Evolutionary conservation across 257 asterid genomes (phyloP), one percentile per base, ranked within the genome.

Genomic region (Echites panduratus): DNA sequence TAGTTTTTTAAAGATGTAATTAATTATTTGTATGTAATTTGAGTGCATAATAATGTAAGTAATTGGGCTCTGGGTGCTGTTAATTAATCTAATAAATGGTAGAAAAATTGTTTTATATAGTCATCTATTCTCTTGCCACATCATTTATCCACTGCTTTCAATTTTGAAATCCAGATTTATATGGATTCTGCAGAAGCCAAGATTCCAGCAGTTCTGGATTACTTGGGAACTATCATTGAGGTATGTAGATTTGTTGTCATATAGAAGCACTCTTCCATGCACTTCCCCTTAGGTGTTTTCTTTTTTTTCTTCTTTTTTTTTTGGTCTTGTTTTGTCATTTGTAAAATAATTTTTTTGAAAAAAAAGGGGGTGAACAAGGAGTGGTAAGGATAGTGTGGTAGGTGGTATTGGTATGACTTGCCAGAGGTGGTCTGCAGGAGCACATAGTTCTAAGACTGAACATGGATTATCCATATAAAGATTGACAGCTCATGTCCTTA

Each of bases 121-220:
- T 52, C 50, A 29, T 52, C 29, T 41, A 50, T 26, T 74, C 68
- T 54, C 17, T 41, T 49, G 26, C 11, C 45, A 29, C 66, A 4
- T 54, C 35, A 40, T 66, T 63, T 40, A 24, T 35, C 41, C 24
- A 74, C 48, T 35, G 47, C 68, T 64, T 19, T 64, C 49, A 7
- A 56, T 57, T 78, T 63, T 47, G 71, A 45, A 68, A 61, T 82
- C 78, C 85, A 90, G 97, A 87, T 94, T 65, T 94, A 89, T 74
- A 87, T 84, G 41, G 89, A 85, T 32, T 94, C 98, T 78, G 95
- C 89, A 16, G 95, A 86, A 82, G 98, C 88, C 68, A 91, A 94
- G 87, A 89, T 94, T 76, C 90, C 96, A 61, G 96, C 97, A 44
- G 97, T 91, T 80, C 87, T 87, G 77, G 97, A 91, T 81, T 94